Conservation (phyloP, 176 grass and related monocot species). For the Tillandsia fasciculata region DNA sequence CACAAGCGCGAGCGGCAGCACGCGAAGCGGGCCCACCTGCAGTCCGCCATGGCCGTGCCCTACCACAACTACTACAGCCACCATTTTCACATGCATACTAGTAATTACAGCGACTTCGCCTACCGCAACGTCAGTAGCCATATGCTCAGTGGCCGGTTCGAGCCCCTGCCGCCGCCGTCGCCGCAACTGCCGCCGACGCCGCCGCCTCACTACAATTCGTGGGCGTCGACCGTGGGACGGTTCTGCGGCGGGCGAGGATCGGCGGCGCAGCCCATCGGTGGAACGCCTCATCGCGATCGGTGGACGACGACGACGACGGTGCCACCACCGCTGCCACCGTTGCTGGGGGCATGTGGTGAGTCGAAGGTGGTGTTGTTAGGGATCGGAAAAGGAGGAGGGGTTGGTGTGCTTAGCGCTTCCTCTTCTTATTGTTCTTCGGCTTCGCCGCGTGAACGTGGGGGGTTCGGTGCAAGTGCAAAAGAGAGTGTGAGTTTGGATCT, state of each 20-base stretch:
- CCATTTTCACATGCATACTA: not conserved
- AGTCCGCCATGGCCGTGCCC: constrained; percentile 53
- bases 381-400: not conserved
- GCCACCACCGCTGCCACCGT: constrained; percentile 8
- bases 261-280: constrained; percentile 49
- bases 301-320: constrained; percentile 25
- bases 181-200: constrained; percentile 8
- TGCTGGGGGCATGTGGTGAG: constrained; percentile 26
- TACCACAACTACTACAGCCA: constrained; percentile 16
- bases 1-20: constrained; percentile 58
- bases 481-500: constrained; percentile 82
- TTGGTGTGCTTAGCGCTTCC: constrained; percentile 19
- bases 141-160: constrained; percentile 33
- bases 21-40: constrained; percentile 63
- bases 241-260: constrained; percentile 45
- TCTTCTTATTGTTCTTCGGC: constrained; percentile 32
- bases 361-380: not conserved
- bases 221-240: constrained; percentile 27
- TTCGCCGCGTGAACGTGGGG: constrained; percentile 6
- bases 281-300: too few relatives aligned
- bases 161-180: constrained; percentile 15
- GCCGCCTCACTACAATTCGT: constrained; percentile 64
- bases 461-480: constrained; percentile 26
- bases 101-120: not conserved
- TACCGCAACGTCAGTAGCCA: constrained; percentile 41